These are phyloP conservation scores for Tolypocladium album DNA, from an alignment of 2,329 filamentous ascomycete genomes.

Conservation along the genomic window DNA sequence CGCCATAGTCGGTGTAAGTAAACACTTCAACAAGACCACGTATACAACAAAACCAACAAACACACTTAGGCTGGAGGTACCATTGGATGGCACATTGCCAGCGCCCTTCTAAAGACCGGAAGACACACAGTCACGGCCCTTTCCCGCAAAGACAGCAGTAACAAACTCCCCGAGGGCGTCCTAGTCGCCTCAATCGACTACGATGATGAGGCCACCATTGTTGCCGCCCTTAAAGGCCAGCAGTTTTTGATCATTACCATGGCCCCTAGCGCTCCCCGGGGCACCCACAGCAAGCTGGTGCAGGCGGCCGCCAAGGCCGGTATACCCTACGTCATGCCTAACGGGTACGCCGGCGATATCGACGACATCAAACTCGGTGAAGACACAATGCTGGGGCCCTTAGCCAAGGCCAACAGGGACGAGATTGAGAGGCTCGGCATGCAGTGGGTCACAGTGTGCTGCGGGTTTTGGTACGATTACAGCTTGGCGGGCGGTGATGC, in stretches of 20 bases:
- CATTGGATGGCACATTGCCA: constrained; percentile 25
- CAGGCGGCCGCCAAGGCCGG: constrained; percentile 43
- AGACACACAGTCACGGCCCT: constrained; percentile 42
- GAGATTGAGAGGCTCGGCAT: constrained; percentile 28
- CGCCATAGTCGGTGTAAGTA: constrained; percentile 30
- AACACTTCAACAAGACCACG: background rate
- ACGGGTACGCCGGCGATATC: constrained; percentile 39
- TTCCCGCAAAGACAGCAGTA: constrained; percentile 30
- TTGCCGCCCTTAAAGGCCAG: constrained; percentile 39
- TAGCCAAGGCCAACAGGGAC: constrained; percentile 12
- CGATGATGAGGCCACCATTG: constrained; percentile 28
- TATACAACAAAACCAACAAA: background rate
- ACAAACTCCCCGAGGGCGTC: constrained; percentile 32
- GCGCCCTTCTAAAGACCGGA: constrained; percentile 31
- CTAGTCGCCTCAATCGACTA: constrained; percentile 32
- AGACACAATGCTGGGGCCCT: constrained; percentile 13
- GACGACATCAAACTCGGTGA: constrained; percentile 23
- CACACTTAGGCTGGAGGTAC: constrained; percentile 27
- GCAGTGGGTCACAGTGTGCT: constrained; percentile 38
- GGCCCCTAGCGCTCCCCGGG: constrained; percentile 26
- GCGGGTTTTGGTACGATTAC: constrained; percentile 44
- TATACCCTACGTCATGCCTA: constrained; percentile 40
- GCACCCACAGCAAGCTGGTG: constrained; percentile 38
- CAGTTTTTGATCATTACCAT: constrained; percentile 47
- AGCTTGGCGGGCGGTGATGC: constrained; percentile 26